Conservation (phyloP, 2,329 filamentous ascomycete species). For the Colletotrichum kahawae region DNA sequence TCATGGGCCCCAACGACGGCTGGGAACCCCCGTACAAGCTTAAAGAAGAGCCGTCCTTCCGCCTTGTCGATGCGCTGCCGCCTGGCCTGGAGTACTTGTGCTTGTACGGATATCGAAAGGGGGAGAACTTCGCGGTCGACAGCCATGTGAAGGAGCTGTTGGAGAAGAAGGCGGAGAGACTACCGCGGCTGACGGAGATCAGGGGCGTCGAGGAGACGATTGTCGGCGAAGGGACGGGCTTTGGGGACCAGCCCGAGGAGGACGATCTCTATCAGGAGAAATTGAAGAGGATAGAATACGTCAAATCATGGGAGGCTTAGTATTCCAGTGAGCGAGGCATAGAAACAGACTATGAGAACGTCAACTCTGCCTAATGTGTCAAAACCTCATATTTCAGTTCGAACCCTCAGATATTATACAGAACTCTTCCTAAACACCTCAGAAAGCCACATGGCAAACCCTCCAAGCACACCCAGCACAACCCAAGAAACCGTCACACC, state of each 20-base stretch:
- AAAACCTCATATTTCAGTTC: no score
- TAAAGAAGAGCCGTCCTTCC: not conserved
- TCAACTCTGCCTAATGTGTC: no score
- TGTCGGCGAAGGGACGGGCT: not conserved
- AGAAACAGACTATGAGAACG: no score
- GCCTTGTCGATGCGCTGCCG: conserved; percentile 16
- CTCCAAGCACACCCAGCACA: not conserved
- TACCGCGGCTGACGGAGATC: conserved; percentile 7
- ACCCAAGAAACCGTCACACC: not conserved
- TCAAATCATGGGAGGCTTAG: not conserved
- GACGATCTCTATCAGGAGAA: not conserved
- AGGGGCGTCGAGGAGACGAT: not conserved
- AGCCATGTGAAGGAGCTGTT: conserved; percentile 6
- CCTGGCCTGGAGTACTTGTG: conserved; percentile 16
- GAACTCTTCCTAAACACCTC: not conserved
- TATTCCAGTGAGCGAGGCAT: not conserved
- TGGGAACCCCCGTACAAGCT: not conserved
- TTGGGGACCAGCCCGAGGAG: not conserved
- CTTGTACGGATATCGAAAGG: conserved; percentile 17
- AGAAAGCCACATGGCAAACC: not conserved
- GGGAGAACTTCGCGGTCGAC: not conserved
- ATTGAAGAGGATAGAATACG: not conserved
- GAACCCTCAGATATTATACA: no score
- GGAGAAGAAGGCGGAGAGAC: conserved; percentile 1
- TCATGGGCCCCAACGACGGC: not conserved